Base-by-base conservation (phyloP, 2,329 filamentous ascomycete species). In the Verticillium alfalfae region DNA sequence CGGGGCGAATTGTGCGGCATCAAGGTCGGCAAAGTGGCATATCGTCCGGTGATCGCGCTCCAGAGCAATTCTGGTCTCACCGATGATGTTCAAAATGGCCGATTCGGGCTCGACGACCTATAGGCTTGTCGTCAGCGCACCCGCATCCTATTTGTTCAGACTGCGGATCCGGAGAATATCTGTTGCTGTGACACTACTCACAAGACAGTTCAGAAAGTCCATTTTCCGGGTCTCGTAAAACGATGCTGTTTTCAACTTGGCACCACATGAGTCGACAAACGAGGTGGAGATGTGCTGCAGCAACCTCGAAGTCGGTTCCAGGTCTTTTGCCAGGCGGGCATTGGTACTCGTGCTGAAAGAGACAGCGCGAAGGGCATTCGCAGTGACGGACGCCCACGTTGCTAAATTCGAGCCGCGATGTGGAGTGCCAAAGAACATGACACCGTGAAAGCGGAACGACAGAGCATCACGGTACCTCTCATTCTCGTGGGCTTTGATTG, bases 181-280 rank as follows among this genome's bases (percentile, higher is more conserved):
- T 31, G 4, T 31, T 31, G 26, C 26, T 31, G 26, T 31, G 26
- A 31, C 4, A 31, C 5, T 31, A 18, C 57, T 26, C 9, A 57
- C 57, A 37, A 60, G 18, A 9, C 36, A 16, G 7, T 54, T 60
- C 6, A 58, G 12, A 22, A 36, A 62, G 1, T 59, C 58, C 12
- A 67, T 66, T 57, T 68, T 64, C 55, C 64, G 63, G 9, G 69
- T 71, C 61, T 72, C 69, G 38, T 69, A 67, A n/a, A 69, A 70
- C 1, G 69, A 72, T 1, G 69, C 60, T 5, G 63, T 62, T 37
- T 66, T 66, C 37, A 71, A 56, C 52, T 66, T 65, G 26, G 26
- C 26, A 16, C 18, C 31, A 13, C 52, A 60, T 5, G 16, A 10
- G 2, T 15, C 15, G 2, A 57, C 16, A 18, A 62, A 62, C 2